Base-by-base conservation (phyloP, 805 yeast species). In the Ogataea henricii region DNA sequence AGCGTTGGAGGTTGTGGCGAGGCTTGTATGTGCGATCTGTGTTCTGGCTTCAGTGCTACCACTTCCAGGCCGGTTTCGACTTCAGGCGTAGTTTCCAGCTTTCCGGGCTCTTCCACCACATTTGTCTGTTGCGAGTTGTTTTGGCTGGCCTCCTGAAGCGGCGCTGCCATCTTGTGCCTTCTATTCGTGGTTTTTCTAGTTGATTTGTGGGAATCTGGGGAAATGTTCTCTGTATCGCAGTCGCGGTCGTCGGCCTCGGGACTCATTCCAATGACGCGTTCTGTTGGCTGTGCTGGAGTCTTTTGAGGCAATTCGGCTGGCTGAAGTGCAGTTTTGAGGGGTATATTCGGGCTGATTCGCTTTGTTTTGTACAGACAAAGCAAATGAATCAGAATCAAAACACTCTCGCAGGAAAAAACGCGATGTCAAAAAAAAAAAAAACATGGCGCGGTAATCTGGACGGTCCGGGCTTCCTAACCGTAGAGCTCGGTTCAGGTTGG, bases 31-130 rank as follows among this genome's bases (percentile, higher is more conserved):
- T n/a, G n/a, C n/a, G 30, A 27, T 27, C 21, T 16, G 12, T 6
- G 40, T 32, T 12, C 52, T 9, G 54, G 54, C 42, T 47, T 41
- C 27, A 52, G 40, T 14, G 51, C 43, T 2, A 49, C 56, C 29
- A 52, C 53, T 34, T 52, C 33, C 5, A 48, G 34, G 16, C 26
- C 45, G 27, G 38, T 44, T 29, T 43, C 43, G 43, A 40, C 27
- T 34, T 18, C 18, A 4, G 21, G 23, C 10, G 25, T 2, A 4
- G 9, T 41, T 3, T 18, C 37, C 16, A 12, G 25, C 25, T 17
- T n/a, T 17, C 17, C 17, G 26, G 21, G 38, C 3, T 35, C 33
- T 10, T 33, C 23, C 25, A 17, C 13, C 40, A 21, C 22, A 16
- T 25, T 13, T 13, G 7, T 13, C 22, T 25, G 16, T 22, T n/a